Percentiles rank a stretch among this genome's conserved stretches.
Conservation (phyloP, 306 rosid species). For the Adenanthera pavonina region DNA sequence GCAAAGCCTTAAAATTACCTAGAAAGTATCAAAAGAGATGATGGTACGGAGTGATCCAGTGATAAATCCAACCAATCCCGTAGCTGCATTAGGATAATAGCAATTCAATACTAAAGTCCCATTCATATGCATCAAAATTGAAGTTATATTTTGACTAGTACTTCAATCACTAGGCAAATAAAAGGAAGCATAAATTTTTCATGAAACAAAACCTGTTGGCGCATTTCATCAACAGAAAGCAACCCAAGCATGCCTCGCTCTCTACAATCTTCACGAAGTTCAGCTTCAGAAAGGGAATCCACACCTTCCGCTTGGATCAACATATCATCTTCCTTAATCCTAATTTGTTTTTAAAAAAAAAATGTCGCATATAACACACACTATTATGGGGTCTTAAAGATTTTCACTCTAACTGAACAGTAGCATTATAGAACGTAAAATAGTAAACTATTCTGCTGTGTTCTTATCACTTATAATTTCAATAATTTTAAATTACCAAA, state of each 20-base stretch:
- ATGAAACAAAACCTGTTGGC: slow-evolving; percentile 74
- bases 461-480: slow-evolving; percentile 14
- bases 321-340: slow-evolving; percentile 91
- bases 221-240: slow-evolving; percentile 94
- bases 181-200: slow-evolving; percentile 26
- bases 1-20: slow-evolving; percentile 59
- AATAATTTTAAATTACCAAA: slow-evolving; percentile 23
- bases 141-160: slow-evolving; percentile 22
- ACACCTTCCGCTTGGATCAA: slow-evolving; percentile 91
- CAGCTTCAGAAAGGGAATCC: slow-evolving; percentile 94
- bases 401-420: background rate
- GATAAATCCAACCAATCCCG: slow-evolving; percentile 98
- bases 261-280: slow-evolving; percentile 94
- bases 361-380: slow-evolving; percentile 12
- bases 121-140: slow-evolving; percentile 35
- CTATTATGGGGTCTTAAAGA: background rate
- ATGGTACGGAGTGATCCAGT: slow-evolving; percentile 89
- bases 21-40: slow-evolving; percentile 96
- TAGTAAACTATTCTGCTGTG: slow-evolving; percentile 11
- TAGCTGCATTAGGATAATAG: slow-evolving; percentile 59
- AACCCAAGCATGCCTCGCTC: slow-evolving; percentile 98
- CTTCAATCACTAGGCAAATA: slow-evolving; percentile 22
- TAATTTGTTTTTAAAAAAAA: slow-evolving; percentile 39
- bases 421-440: slow-evolving; percentile 20
- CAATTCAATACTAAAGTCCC: slow-evolving; percentile 26